Evolutionary conservation across 148 eudicot species (phyloP).

Genomic region (Camellia japonica): DNA sequence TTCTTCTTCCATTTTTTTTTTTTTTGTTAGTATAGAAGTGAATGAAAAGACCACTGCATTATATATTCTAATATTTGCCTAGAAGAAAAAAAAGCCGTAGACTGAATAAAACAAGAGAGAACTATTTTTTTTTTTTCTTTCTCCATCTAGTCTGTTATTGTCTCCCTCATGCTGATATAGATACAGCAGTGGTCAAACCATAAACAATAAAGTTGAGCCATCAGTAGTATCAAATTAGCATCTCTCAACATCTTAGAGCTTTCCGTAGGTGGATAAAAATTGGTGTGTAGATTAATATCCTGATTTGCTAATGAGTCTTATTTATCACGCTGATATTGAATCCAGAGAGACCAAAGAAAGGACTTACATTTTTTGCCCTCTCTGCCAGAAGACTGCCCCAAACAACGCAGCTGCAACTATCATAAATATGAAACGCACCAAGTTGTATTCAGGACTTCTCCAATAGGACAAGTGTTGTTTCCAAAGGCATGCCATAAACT

Average conservation of each 20-base stretch:
- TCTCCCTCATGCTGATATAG: too few species aligned
- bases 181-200: neutral
- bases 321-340: neutral
- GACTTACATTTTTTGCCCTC: conserved; percentile 42
- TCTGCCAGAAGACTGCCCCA: conserved; percentile 48
- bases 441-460: conserved; percentile 55
- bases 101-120: neutral
- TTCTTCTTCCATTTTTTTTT: neutral
- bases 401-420: conserved; percentile 24
- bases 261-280: neutral
- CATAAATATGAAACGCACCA: conserved; percentile 30
- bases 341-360: neutral
- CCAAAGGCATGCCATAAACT: conserved; percentile 56
- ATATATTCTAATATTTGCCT: too few species aligned
- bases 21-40: neutral
- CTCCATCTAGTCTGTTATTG: too few species aligned
- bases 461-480: conserved; percentile 58
- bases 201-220: neutral
- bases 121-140: neutral
- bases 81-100: neutral
- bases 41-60: neutral
- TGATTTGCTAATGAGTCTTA: neutral
- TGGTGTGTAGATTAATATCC: neutral
- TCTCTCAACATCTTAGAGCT: neutral
- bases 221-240: neutral